Evolutionary conservation across 2,329 filamentous ascomycete species (phyloP).

Genomic region (Aspergillus pseudoglaucus): DNA sequence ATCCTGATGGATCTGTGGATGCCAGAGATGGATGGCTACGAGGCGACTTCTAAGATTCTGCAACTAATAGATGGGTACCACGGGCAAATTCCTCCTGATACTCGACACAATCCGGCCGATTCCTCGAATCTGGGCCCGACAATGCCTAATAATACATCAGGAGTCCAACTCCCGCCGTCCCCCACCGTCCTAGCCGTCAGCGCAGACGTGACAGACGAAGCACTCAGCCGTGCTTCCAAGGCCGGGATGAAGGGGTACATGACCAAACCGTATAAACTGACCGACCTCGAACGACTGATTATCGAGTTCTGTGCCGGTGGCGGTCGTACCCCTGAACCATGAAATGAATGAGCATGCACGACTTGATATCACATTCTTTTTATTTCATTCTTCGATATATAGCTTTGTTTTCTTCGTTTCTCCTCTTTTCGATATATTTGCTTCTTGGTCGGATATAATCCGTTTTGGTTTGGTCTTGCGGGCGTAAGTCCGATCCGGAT

Average conservation of each 20-base stretch:
- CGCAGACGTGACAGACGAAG: conserved; percentile 60
- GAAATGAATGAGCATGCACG: conserved; percentile 5
- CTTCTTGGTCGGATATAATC: conserved; percentile 2
- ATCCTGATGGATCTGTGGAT: conserved; percentile 73
- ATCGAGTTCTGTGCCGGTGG: conserved; percentile 37
- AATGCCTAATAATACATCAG: neutral
- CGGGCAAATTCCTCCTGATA: conserved; percentile 14
- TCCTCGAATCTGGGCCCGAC: neutral
- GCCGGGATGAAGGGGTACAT: conserved; percentile 64
- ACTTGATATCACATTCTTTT: conserved; percentile 3
- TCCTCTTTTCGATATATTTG: conserved; percentile 4
- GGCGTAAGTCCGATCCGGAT: no score
- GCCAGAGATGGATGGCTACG: conserved; percentile 66
- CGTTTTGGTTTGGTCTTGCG: neutral
- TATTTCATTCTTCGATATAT: conserved; percentile 2
- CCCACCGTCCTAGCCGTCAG: conserved; percentile 56
- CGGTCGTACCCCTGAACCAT: neutral
- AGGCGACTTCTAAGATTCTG: conserved; percentile 59
- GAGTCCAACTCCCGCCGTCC: conserved; percentile 9
- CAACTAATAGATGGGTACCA: conserved; percentile 42
- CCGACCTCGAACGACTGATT: conserved; percentile 57
- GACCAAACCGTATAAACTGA: conserved; percentile 61
- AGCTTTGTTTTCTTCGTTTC: conserved; percentile 6
- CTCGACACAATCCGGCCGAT: neutral
- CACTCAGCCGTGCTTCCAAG: conserved; percentile 53